These are phyloP conservation scores for Crucibulum laeve DNA, from an alignment of 768 basidiomycete species.

Conservation along the genomic window DNA sequence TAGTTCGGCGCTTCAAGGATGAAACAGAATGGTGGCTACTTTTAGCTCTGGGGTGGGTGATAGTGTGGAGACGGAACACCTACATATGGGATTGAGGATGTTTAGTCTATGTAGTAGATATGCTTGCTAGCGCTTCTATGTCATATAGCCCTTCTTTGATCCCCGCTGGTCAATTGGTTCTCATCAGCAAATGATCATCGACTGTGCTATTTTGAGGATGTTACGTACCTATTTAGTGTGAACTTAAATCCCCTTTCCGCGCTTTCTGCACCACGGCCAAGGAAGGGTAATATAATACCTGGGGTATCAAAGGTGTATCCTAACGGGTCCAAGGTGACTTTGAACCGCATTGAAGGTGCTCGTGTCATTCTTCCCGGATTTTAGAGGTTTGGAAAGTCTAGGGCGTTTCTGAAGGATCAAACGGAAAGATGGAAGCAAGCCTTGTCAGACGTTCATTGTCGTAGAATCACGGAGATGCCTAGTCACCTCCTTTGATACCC, in stretches of 20 bases:
- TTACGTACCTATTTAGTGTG: slow-evolving; percentile 83
- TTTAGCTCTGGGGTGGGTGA: background rate
- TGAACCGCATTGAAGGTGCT: slow-evolving; percentile 82
- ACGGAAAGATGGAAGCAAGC: no score
- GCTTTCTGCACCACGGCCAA: slow-evolving; percentile 83
- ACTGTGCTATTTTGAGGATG: background rate
- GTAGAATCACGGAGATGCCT: no score
- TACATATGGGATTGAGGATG: slow-evolving; percentile 66
- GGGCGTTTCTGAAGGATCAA: slow-evolving; percentile 62
- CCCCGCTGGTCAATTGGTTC: slow-evolving; percentile 54
- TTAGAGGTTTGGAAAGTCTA: slow-evolving; percentile 89
- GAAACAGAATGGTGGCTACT: background rate
- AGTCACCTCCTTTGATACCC: slow-evolving; percentile 85
- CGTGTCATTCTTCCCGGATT: slow-evolving; percentile 88
- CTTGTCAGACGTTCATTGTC: no score
- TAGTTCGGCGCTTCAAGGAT: slow-evolving; percentile 80
- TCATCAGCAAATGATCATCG: slow-evolving; percentile 4
- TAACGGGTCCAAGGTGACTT: slow-evolving; percentile 72
- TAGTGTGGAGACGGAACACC: slow-evolving; percentile 27
- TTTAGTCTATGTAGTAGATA: slow-evolving; percentile 88
- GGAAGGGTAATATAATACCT: slow-evolving; percentile 93
- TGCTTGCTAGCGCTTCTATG: slow-evolving; percentile 73
- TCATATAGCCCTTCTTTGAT: slow-evolving; percentile 94
- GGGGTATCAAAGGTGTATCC: slow-evolving; percentile 96
- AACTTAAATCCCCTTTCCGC: slow-evolving; percentile 92